Percentiles rank a stretch among this genome's conserved stretches.
Evolutionary conservation across 345 rosid genomes (phyloP).

Genomic region (Citrus glauca): DNA sequence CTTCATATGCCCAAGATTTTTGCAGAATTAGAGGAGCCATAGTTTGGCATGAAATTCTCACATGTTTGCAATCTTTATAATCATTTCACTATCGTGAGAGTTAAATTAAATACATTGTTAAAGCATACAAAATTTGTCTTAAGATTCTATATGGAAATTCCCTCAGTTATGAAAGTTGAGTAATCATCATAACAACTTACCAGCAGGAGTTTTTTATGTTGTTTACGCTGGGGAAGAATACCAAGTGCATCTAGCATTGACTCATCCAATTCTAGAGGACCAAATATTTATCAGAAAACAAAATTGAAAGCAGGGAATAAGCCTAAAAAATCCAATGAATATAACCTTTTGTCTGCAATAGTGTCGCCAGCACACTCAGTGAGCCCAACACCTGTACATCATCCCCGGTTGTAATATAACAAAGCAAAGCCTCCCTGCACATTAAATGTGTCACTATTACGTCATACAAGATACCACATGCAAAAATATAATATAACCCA

Average conservation of each 20-base stretch:
- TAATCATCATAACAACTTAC: constrained; percentile 39
- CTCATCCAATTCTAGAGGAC: constrained; percentile 78
- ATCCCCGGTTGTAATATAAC: constrained; percentile 60
- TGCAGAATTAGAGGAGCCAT: background rate
- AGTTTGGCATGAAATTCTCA: background rate
- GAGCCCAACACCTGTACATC: constrained; percentile 79
- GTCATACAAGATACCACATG: constrained; percentile 6
- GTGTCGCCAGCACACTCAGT: constrained; percentile 75
- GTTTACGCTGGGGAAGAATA: constrained; percentile 95
- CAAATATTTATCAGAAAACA: constrained; percentile 24
- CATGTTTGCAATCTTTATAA: background rate
- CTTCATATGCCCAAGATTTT: background rate
- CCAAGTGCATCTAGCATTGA: constrained; percentile 96
- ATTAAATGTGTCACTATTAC: constrained; percentile 10
- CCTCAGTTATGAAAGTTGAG: background rate
- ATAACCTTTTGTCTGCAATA: constrained; percentile 96
- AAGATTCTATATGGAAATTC: background rate
- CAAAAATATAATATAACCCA: background rate
- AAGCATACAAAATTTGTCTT: background rate
- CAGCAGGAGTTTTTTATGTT: constrained; percentile 88
- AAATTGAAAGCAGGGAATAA: constrained; percentile 10
- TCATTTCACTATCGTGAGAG: background rate
- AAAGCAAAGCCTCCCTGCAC: constrained; percentile 77
- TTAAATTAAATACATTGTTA: background rate
- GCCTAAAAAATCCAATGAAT: constrained; percentile 15